Evolutionary conservation across 2,329 filamentous ascomycete species (phyloP), one percentile per base, ranked within the genome.

Genomic region (Aspergillus sp.): DNA sequence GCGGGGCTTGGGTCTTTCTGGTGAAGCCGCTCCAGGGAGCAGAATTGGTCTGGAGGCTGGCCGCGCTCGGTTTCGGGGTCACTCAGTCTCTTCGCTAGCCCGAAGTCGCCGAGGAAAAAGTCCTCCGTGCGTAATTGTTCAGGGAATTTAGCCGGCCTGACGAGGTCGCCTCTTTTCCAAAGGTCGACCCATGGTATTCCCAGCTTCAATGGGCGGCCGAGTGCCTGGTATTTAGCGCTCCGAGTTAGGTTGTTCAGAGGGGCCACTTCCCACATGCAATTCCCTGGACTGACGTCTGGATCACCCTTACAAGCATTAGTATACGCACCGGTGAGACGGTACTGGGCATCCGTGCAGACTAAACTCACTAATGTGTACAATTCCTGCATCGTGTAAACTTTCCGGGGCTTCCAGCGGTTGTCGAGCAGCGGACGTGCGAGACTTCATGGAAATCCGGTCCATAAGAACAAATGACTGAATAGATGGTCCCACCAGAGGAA

Each of bases 61-160:
- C 52, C 57, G 17, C 12, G 23, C 50, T 52, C 25, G 37, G 37
- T n/a, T 19, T 19, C 41, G 12, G 52, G 21, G 21, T 66, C 58
- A 52, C 49, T 57, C 35, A 70, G 9, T 59, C 66, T 66, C 60
- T 64, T 67, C 2, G 66, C 57, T 52, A 67, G 52, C 44, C 66
- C 65, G 56, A 70, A 72, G 58, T 72, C 69, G 49, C 65, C 58
- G 43, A 71, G 67, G 61, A 70, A 69, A 49, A 70, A 66, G 55
- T 66, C 57, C 1, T 67, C 67, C 47, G 59, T 67, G 50, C 62
- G 59, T 37, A 70, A 45, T 43, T 52, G 35, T 12, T 64, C 25
- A n/a, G 68, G 65, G 27, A 68, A 11, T 15, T 63, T 33, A 33
- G 64, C 11, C 27, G 66, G 59, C 14, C 39, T 37, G 25, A 69